Percentiles rank a stretch among this genome's conserved stretches.
These are phyloP conservation scores for Paecilomyces niveus DNA, from an alignment of 2,329 filamentous ascomycete genomes.

Conservation along the genomic window DNA sequence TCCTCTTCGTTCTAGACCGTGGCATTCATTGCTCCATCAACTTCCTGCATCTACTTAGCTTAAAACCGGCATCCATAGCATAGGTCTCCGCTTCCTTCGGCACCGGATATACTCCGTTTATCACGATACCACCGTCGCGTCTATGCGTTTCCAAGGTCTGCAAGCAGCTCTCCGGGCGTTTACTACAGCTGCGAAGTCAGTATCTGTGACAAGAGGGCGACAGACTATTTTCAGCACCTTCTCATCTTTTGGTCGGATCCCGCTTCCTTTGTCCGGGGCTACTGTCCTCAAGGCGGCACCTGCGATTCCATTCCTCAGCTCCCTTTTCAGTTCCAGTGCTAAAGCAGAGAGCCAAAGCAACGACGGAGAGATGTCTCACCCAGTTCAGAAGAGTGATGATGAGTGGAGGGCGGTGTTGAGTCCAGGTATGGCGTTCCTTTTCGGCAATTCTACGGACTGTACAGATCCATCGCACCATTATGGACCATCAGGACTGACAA, in stretches of 20 bases:
- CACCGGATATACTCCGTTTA: background rate
- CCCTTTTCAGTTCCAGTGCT: conserved; percentile 62
- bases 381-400: conserved; percentile 70
- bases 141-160: conserved; percentile 20
- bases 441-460: background rate
- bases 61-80: background rate
- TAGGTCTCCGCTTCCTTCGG: background rate
- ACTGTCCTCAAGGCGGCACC: conserved; percentile 59
- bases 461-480: background rate
- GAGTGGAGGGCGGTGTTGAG: conserved; percentile 87
- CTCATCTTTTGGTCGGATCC: conserved; percentile 9
- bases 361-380: conserved; percentile 48
- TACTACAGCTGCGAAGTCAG: conserved; percentile 5
- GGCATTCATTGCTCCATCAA: background rate
- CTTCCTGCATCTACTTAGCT: background rate
- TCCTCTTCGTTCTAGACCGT: background rate
- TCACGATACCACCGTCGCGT: conserved; percentile 3
- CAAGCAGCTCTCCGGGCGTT: conserved; percentile 12
- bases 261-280: conserved; percentile 21
- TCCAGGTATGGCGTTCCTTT: conserved; percentile 44
- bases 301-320: conserved; percentile 68
- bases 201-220: background rate
- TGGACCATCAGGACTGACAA: background rate
- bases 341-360: conserved; percentile 32
- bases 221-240: background rate